A percentile compares a stretch with the other conserved stretches of the same genome.
Evolutionary conservation across 2,329 filamentous ascomycete species (phyloP).

Genomic region (Calonectria hongkongensis): DNA sequence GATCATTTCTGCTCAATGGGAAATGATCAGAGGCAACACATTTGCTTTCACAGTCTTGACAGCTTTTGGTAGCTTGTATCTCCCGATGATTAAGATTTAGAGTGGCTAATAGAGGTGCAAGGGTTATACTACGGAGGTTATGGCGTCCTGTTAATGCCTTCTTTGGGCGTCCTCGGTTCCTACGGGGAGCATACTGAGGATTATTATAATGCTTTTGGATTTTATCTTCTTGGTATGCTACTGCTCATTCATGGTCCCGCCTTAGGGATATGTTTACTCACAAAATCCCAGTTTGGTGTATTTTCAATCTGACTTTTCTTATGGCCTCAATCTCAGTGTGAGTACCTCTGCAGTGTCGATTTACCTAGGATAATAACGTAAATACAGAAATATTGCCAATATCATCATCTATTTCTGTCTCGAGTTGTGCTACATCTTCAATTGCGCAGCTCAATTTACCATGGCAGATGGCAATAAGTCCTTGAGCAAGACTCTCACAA

Average conservation of each 20-base stretch:
- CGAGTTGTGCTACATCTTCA: slow-evolving; percentile 10
- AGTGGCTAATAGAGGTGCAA: background rate
- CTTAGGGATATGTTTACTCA: background rate
- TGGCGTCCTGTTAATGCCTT: slow-evolving; percentile 32
- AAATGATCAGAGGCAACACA: slow-evolving; percentile 70
- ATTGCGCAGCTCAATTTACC: slow-evolving; percentile 35
- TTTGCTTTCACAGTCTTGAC: slow-evolving; percentile 73
- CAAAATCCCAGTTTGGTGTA: slow-evolving; percentile 27
- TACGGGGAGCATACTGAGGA: slow-evolving; percentile 38
- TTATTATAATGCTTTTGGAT: slow-evolving; percentile 41
- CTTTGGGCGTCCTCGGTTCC: slow-evolving; percentile 32
- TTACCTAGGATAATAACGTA: background rate
- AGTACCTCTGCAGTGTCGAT: background rate
- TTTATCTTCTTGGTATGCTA: slow-evolving; percentile 36
- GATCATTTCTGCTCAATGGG: slow-evolving; percentile 74
- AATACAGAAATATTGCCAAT: slow-evolving; percentile 31
- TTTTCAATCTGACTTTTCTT: slow-evolving; percentile 39
- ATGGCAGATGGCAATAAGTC: slow-evolving; percentile 31
- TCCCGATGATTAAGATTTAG: background rate
- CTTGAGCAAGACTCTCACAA: slow-evolving; percentile 20
- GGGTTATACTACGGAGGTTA: slow-evolving; percentile 40
- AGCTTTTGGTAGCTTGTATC: slow-evolving; percentile 66
- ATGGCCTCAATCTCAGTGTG: slow-evolving; percentile 35
- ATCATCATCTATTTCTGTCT: slow-evolving; percentile 32
- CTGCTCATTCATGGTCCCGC: background rate